A percentile compares a stretch with the other conserved stretches of the same genome.
Conservation (phyloP, 345 rosid species). For the Eucalyptus erythrocorys region DNA sequence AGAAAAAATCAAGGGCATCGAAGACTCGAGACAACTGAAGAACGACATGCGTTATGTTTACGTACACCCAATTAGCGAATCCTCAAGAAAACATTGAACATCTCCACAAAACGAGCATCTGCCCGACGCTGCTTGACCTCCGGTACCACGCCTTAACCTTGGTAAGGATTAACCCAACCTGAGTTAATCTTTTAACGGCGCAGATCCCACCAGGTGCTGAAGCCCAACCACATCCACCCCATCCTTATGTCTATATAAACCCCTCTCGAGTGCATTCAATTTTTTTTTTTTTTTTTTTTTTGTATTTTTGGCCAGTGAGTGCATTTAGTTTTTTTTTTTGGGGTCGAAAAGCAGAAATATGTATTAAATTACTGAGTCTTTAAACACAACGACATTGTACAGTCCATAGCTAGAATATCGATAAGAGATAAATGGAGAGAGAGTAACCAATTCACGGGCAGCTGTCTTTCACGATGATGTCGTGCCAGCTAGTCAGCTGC, state of each 20-base stretch:
- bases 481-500: too few relatives aligned
- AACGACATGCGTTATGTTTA: background rate
- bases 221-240: too few relatives aligned
- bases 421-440: too few relatives aligned
- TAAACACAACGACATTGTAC: too few relatives aligned
- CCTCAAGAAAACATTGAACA: background rate
- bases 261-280: rapidly evolving
- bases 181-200: background rate
- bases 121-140: background rate
- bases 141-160: background rate
- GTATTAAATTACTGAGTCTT: too few relatives aligned
- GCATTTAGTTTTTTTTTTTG: too few relatives aligned
- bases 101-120: background rate
- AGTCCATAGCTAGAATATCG: too few relatives aligned
- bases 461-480: too few relatives aligned
- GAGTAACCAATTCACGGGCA: too few relatives aligned
- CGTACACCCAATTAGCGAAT: background rate
- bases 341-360: too few relatives aligned
- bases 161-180: background rate
- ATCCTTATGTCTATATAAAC: background rate
- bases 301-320: too few relatives aligned
- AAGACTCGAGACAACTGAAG: background rate
- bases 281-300: too few relatives aligned
- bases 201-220: background rate
- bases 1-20: background rate